Conservation (phyloP, 2,329 filamentous ascomycete genomes). For the Aspergillus luchuensis region DNA sequence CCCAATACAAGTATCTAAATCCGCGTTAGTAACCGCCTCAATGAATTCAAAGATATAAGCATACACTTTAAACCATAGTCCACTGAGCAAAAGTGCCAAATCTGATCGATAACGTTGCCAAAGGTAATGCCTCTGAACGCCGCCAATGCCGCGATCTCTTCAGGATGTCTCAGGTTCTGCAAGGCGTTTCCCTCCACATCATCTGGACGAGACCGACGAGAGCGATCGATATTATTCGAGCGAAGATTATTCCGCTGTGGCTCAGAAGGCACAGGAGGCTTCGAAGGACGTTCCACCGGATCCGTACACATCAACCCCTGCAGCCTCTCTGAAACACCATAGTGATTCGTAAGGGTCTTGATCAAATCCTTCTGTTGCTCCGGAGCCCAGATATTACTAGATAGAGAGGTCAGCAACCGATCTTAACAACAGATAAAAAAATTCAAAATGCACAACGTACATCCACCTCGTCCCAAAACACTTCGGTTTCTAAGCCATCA, state of each 20-base stretch:
- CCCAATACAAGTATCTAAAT: constrained; percentile 66
- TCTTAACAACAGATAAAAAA: too few species aligned
- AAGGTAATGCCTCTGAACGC: constrained; percentile 49
- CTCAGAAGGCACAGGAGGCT: constrained; percentile 21
- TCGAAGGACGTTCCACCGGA: constrained; percentile 43
- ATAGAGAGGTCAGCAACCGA: neutral
- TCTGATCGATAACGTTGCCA: constrained; percentile 65
- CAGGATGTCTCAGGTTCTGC: constrained; percentile 25
- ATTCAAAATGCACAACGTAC: constrained; percentile 54
- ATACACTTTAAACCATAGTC: constrained; percentile 68
- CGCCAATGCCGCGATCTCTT: constrained; percentile 25
- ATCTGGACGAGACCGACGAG: constrained; percentile 19
- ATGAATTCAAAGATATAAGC: constrained; percentile 21
- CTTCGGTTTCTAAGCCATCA: constrained; percentile 43
- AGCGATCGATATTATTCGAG: constrained; percentile 12
- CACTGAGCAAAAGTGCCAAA: constrained; percentile 75
- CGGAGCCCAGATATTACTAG: constrained; percentile 70
- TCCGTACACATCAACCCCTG: constrained; percentile 64
- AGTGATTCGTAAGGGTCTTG: constrained; percentile 59
- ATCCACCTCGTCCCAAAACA: constrained; percentile 69
- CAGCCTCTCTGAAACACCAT: constrained; percentile 69
- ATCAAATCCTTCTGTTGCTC: constrained; percentile 61
- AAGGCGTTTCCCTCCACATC: constrained; percentile 36
- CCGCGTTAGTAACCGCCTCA: constrained; percentile 22
- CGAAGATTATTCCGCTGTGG: constrained; percentile 17